Conservation (phyloP, 495 filamentous ascomycete genomes). For the Pseudoneurospora amorphoporcata region DNA sequence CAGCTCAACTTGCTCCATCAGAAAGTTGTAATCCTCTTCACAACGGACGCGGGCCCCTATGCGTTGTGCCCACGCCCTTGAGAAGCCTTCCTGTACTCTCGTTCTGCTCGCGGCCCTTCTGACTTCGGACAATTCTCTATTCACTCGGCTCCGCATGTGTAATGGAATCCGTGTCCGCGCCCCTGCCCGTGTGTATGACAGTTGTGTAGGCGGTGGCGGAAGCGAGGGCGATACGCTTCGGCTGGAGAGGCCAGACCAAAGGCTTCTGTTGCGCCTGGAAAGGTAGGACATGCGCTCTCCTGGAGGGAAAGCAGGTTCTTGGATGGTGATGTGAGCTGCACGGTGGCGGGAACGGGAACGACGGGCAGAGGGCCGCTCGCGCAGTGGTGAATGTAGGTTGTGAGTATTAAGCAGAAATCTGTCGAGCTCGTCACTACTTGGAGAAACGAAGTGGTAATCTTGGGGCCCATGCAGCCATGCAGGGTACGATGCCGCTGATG, state of each 20-base stretch:
- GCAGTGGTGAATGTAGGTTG: no score
- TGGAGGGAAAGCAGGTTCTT: not conserved
- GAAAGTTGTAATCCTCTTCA: not conserved
- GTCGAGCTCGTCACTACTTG: no score
- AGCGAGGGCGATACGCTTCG: not conserved
- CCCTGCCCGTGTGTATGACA: not conserved
- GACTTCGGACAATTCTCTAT: not conserved
- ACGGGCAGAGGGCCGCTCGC: not conserved
- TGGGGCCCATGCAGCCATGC: not conserved
- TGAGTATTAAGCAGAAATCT: no score
- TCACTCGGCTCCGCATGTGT: no score
- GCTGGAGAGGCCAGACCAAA: not conserved
- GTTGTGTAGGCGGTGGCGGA: not conserved
- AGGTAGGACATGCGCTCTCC: not conserved
- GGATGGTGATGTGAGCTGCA: not conserved
- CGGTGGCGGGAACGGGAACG: not conserved
- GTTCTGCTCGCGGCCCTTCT: not conserved
- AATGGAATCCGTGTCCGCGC: no score
- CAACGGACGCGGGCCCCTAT: not conserved
- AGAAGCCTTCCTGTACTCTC: not conserved
- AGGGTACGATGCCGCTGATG: not conserved
- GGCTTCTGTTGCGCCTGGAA: not conserved
- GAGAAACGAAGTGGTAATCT: no score
- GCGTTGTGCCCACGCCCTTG: not conserved
- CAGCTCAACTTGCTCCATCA: not conserved